Conservation (phyloP, 805 yeast species). For the Yarrowia deformans region DNA sequence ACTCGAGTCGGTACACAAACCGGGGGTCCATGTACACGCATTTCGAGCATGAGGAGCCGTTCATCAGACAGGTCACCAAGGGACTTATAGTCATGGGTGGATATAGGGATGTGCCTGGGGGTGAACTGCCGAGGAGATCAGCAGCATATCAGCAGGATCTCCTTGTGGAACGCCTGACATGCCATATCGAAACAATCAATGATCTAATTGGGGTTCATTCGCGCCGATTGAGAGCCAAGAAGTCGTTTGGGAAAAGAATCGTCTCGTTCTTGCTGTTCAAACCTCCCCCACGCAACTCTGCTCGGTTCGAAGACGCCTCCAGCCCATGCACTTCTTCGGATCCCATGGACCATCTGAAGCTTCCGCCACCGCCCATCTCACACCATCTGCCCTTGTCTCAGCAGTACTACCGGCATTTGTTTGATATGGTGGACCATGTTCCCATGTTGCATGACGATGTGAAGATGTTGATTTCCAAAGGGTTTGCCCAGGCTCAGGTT, state of each 20-base stretch:
- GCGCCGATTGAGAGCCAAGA: not conserved
- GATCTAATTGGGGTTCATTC: not conserved
- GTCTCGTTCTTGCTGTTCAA: constrained; percentile 1
- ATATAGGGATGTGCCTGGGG: not conserved
- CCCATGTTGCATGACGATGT: not conserved
- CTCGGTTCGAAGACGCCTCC: not conserved
- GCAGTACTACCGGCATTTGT: constrained; percentile 15
- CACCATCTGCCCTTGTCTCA: not conserved
- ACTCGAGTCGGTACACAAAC: not conserved
- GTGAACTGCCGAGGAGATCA: not conserved
- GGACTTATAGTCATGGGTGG: not conserved
- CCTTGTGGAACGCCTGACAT: not conserved
- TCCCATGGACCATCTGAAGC: constrained; percentile 13
- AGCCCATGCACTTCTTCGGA: not conserved
- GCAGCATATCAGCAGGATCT: not conserved
- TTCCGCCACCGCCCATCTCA: not conserved
- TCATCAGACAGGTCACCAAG: constrained; percentile 1
- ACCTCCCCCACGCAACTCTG: constrained; percentile 3
- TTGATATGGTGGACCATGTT: constrained; percentile 20
- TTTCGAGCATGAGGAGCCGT: constrained; percentile 1
- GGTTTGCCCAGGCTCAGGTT: constrained; percentile 12
- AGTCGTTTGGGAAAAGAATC: not conserved
- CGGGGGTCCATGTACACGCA: constrained; percentile 3
- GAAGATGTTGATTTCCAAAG: not conserved
- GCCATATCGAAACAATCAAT: constrained; percentile 1